Evolutionary conservation across 1,284 basidiomycete species (phyloP).

Genomic region (Ceratobasidium sp.): DNA sequence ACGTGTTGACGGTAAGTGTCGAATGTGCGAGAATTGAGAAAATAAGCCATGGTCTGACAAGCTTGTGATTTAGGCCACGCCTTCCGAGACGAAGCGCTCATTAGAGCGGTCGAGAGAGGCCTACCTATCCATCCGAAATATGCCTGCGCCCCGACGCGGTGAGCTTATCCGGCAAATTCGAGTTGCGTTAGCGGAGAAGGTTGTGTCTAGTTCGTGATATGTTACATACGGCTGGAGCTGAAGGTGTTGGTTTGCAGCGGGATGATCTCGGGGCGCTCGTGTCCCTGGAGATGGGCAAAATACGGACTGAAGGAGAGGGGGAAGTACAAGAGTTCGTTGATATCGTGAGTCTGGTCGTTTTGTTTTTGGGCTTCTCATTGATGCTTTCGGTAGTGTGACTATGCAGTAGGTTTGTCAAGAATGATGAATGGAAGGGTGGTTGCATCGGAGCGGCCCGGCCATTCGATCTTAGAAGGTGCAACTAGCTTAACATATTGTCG

Average conservation of each 20-base stretch:
- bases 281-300: slow-evolving; percentile 78
- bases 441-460: slow-evolving; percentile 85
- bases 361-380: neutral
- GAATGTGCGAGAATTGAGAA: neutral
- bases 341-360: slow-evolving; percentile 62
- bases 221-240: slow-evolving; percentile 1
- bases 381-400: slow-evolving; percentile 60
- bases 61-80: slow-evolving; percentile 60
- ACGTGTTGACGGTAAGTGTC: slow-evolving; percentile 63
- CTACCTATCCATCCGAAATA: slow-evolving; percentile 69
- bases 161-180: slow-evolving; percentile 89
- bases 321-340: slow-evolving; percentile 96
- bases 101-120: slow-evolving; percentile 74
- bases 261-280: slow-evolving; percentile 83
- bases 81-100: slow-evolving; percentile 68
- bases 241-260: slow-evolving; percentile 57
- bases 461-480: slow-evolving; percentile 84
- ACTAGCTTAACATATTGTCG: neutral
- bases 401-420: slow-evolving; percentile 82
- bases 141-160: slow-evolving; percentile 87
- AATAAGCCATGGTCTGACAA: neutral
- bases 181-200: slow-evolving; percentile 80
- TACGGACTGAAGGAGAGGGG: slow-evolving; percentile 87
- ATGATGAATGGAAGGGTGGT: slow-evolving; percentile 90
- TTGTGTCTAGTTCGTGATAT: slow-evolving; percentile 49